phyloP scores from a whole-genome alignment of 371 early-diverging fungal species.

The Rhizopus delemar region DNA sequence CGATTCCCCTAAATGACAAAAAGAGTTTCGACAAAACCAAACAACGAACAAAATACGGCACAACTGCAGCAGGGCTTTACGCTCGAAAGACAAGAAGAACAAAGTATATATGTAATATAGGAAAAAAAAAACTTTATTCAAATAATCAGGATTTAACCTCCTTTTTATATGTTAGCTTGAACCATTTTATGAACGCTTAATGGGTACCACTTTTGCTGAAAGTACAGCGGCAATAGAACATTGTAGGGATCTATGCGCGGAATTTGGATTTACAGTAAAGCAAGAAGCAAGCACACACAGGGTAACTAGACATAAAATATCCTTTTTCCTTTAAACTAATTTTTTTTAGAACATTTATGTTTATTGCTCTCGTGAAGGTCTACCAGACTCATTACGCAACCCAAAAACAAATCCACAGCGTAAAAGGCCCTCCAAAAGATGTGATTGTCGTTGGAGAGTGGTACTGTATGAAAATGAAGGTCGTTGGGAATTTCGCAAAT shows the following conservation, averaged over 20 bases:
- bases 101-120: constrained; percentile 17
- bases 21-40: not conserved
- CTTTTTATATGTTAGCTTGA: constrained; percentile 34
- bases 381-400: constrained; percentile 55
- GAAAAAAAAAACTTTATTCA: not conserved
- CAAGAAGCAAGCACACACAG: constrained; percentile 60
- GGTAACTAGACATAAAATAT: constrained; percentile 27
- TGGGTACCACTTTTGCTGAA: constrained; percentile 27
- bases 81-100: constrained; percentile 21
- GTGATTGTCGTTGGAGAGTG: constrained; percentile 63
- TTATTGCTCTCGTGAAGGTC: constrained; percentile 59
- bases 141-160: too few relatives aligned
- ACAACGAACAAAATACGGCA: not conserved
- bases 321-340: not conserved
- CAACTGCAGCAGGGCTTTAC: constrained; percentile 6
- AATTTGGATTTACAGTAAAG: constrained; percentile 58
- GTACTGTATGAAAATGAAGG: constrained; percentile 55
- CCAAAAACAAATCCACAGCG: constrained; percentile 47
- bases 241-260: constrained; percentile 52
- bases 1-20: constrained; percentile 1
- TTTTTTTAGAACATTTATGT: constrained; percentile 59
- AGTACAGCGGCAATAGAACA: constrained; percentile 39
- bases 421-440: constrained; percentile 54
- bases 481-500: constrained; percentile 62
- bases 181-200: constrained; percentile 47